Evolutionary conservation across 202 grass and related monocot species (phyloP), one percentile per base, ranked within the genome.

Genomic region (Cymbopogon flexuosus): DNA sequence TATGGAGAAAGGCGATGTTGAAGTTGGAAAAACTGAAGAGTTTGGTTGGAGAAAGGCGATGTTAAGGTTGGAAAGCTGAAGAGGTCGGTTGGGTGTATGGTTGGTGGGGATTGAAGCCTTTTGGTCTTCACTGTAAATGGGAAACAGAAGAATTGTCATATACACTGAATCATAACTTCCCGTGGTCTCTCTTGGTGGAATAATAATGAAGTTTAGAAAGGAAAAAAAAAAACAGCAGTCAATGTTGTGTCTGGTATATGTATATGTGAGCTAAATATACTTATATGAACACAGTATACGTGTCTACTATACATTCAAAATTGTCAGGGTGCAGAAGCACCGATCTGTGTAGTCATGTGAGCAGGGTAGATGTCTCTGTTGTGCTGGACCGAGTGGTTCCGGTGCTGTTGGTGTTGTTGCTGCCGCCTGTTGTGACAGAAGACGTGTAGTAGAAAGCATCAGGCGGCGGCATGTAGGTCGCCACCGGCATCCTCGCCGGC

Each of bases 41-140:
- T 0, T 33, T 33, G 31, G 31, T 33, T 3, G 31, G 31, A 33
- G 31, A 33, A 33, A 33, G 2, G 31, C 31, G 2, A 33, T 33
- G 31, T 33, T 33, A 33, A 33, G 31, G 31, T 33, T 33, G 31
- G 31, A 4, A 33, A 33, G 4, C 31, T 33, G 31, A 33, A 33
- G 31, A 33, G 31, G 31, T 33, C 3, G 31, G 31, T 33, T 33
- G 31, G 35, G 35, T 36, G 35, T 36, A 36, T 6, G 35, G 35
- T 6, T 36, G 35, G 35, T 37, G 37, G 8, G 37, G 1, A 8
- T 5, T 1, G 37, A 40, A 40, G 37, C 37, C 37, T 2, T 79
- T 68, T 41, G 60, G 15, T 15, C 36, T 10, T 59, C 54, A 18
- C 5, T 65, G 71, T 88, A 83, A 78, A 83, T 72, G 75, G 31